Conservation (phyloP, 495 filamentous ascomycete genomes). For the Aspergillus bridgeri region DNA sequence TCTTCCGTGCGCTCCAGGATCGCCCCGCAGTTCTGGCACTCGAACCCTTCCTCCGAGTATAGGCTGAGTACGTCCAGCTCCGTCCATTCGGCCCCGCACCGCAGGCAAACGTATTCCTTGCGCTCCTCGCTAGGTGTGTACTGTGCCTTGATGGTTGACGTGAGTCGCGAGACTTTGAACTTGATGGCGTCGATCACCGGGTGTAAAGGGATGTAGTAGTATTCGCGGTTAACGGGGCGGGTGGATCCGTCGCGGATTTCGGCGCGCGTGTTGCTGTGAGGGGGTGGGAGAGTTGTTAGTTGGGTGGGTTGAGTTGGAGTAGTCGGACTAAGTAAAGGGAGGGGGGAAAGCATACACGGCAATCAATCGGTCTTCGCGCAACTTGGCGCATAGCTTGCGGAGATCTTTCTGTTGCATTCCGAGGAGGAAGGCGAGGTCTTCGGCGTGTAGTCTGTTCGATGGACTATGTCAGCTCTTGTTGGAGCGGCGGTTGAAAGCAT, state of each 20-base stretch:
- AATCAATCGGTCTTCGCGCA: constrained; percentile 83
- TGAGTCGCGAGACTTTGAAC: constrained; percentile 80
- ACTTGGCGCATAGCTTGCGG: constrained; percentile 76
- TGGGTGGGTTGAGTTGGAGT: background rate
- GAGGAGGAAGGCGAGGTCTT: constrained; percentile 81
- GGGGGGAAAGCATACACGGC: constrained; percentile 56
- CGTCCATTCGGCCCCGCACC: constrained; percentile 78
- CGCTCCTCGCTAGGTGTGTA: constrained; percentile 76
- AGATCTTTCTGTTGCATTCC: constrained; percentile 85
- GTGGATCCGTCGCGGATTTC: constrained; percentile 77
- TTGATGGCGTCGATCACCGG: constrained; percentile 96
- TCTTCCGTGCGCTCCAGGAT: constrained; percentile 64
- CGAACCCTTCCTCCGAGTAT: constrained; percentile 62
- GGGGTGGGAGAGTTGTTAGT: background rate
- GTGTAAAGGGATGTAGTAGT: constrained; percentile 95
- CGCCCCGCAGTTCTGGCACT: constrained; percentile 77
- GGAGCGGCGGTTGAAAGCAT: no score
- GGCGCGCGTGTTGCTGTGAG: constrained; percentile 65
- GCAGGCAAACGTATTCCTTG: constrained; percentile 85
- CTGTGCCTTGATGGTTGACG: constrained; percentile 76
- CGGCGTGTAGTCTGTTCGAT: constrained; percentile 65
- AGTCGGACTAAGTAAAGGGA: background rate
- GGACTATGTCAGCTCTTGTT: constrained; percentile 1
- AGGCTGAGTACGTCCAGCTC: constrained; percentile 78
- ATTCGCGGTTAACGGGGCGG: constrained; percentile 78